Conservation (phyloP, 1,284 basidiomycete genomes). For the Fomitopsis pinicola region DNA sequence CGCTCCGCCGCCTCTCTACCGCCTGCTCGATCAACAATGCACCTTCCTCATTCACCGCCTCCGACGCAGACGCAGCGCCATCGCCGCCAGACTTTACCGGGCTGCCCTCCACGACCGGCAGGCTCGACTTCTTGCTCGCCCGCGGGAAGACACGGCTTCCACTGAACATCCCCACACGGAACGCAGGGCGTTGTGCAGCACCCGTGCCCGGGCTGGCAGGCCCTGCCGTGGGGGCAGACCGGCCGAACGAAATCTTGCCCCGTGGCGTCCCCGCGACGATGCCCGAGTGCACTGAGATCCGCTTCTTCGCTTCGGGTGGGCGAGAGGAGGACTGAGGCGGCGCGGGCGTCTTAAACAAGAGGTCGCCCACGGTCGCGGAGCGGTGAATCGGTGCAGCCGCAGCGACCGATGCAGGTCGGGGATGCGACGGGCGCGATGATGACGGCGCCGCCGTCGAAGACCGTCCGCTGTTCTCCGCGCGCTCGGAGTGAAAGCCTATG, state of each 20-base stretch:
- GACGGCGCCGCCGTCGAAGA: neutral
- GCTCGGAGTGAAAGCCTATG: conserved; percentile 47
- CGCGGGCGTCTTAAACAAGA: neutral
- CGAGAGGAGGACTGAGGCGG: conserved; percentile 5
- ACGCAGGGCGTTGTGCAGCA: conserved; percentile 2
- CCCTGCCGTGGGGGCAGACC: conserved; percentile 8
- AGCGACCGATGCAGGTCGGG: neutral
- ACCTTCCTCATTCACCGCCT: neutral
- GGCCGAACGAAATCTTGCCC: conserved; percentile 13
- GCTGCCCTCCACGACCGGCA: conserved; percentile 40
- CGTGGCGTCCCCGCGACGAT: conserved; percentile 13
- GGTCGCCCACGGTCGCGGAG: neutral
- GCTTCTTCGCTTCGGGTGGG: conserved; percentile 2
- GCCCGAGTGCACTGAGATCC: conserved; percentile 14
- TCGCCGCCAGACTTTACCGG: conserved; percentile 28
- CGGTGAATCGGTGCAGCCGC: neutral
- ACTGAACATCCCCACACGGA: conserved; percentile 7
- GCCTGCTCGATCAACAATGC: neutral
- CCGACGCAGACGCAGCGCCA: neutral
- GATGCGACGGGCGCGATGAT: neutral
- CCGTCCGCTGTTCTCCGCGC: neutral
- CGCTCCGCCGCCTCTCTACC: neutral
- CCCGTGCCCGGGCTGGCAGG: conserved; percentile 11
- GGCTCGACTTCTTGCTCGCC: conserved; percentile 59
- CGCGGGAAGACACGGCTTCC: conserved; percentile 34